phyloP scores from a whole-genome alignment of 768 basidiomycete species.

The Psilocybe sp. region DNA sequence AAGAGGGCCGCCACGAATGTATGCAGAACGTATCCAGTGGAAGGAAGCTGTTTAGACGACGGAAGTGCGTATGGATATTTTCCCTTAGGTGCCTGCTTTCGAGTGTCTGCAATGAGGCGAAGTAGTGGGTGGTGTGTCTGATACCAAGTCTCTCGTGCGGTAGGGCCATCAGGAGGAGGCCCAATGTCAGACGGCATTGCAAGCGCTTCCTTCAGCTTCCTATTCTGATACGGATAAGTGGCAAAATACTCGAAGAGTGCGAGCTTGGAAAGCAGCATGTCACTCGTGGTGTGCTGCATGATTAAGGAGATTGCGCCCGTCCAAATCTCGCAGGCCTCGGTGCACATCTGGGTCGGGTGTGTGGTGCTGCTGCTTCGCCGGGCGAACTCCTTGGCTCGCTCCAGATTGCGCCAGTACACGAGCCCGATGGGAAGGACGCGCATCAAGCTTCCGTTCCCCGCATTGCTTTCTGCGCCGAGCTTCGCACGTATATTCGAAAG shows the following conservation, averaged over 20 bases:
- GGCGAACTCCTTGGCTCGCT: constrained; percentile 27
- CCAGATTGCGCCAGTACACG: constrained; percentile 37
- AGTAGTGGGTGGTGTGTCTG: constrained; percentile 35
- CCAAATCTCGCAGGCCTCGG: constrained; percentile 42
- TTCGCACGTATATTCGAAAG: constrained; percentile 25
- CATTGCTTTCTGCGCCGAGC: constrained; percentile 23
- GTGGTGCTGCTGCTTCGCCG: constrained; percentile 39
- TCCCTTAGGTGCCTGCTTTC: constrained; percentile 12
- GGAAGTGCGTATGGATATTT: constrained; percentile 30
- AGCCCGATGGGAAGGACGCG: constrained; percentile 43
- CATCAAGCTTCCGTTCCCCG: constrained; percentile 44
- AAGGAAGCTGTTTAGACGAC: constrained; percentile 24
- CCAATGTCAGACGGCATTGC: constrained; percentile 23
- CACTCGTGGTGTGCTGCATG: constrained; percentile 24
- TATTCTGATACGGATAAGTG: constrained; percentile 32
- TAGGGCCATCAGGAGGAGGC: constrained; percentile 11
- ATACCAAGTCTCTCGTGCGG: constrained; percentile 32
- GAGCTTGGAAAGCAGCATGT: constrained; percentile 31
- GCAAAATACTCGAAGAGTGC: constrained; percentile 36
- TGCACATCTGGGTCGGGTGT: constrained; percentile 38
- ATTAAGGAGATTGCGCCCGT: constrained; percentile 30
- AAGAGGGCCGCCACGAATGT: constrained; percentile 41
- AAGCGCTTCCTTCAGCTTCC: constrained; percentile 28
- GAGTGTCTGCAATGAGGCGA: constrained; percentile 27
- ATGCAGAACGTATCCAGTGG: constrained; percentile 38